Evolutionary conservation across 1,139 yeast species (phyloP).

Genomic region (Tardiomyces depauwii): DNA sequence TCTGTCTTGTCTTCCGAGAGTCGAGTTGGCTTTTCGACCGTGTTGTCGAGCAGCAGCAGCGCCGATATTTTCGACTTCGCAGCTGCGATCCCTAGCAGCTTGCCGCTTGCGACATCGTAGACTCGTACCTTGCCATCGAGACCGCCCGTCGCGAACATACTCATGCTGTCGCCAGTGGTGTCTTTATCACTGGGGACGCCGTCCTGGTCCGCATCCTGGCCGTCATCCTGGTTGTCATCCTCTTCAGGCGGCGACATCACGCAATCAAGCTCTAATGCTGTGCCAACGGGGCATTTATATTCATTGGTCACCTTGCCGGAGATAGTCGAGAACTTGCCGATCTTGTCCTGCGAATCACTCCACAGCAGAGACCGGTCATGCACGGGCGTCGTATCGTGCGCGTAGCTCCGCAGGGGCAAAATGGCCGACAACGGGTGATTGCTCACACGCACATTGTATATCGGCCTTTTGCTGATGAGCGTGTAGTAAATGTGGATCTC

Average conservation of each 20-base stretch:
- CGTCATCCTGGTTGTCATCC: too few species aligned
- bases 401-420: slow-evolving; percentile 4
- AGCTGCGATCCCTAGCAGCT: slow-evolving; percentile 51
- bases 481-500: slow-evolving; percentile 25
- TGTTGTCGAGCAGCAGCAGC: slow-evolving; percentile 32
- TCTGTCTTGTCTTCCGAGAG: too few species aligned
- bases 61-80: slow-evolving; percentile 53
- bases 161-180: not conserved
- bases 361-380: not conserved
- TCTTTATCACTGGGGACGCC: not conserved
- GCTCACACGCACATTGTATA: slow-evolving; percentile 18
- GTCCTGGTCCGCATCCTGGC: not conserved
- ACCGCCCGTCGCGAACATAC: slow-evolving; percentile 46
- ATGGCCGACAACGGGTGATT: slow-evolving; percentile 20
- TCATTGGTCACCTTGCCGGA: not conserved
- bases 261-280: not conserved
- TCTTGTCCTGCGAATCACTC: slow-evolving; percentile 10
- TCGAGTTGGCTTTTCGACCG: not conserved
- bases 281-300: not conserved
- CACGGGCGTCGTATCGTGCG: not conserved
- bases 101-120: slow-evolving; percentile 46
- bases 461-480: slow-evolving; percentile 15
- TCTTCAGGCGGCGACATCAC: not conserved
- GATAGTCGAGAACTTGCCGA: not conserved
- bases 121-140: slow-evolving; percentile 69